Base-by-base conservation (phyloP, 805 yeast species). In the Saccharomycopsis sp. region DNA sequence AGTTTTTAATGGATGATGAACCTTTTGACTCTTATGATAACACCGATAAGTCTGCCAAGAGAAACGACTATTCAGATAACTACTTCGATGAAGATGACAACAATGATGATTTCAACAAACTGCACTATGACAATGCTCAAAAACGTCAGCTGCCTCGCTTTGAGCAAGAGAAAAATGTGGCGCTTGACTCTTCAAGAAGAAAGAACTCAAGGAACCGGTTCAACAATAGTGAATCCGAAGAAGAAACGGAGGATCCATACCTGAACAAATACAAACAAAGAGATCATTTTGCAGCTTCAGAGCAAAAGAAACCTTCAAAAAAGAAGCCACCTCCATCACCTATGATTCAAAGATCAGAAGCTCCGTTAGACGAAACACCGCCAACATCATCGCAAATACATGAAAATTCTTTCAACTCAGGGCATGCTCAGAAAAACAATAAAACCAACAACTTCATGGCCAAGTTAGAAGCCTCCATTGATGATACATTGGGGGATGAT, bases 391-490 rank as follows among this genome's bases (percentile, higher is more conserved):
- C n/a, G n/a, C n/a, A n/a, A 13, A 20, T 20, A 17, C 27, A 26
- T 17, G 29, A 9, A 12, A 29, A 30, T 15, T 9, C 26, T 3
- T 25, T 20, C 8, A 39, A 30, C 16, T 18, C 30, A 10, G 12
- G 27, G 9, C 30, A 23, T 9, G 22, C 39, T 18, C 10, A 29
- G 34, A 39, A 36, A 8, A 30, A 41, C 10, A 10, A 19, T 2
- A 43, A 38, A 33, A 42, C 38, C 22, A 39, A 33, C 26, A 38
- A 42, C n/a, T 42, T 45, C 22, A 45, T 45, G 49, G 45, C 43
- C 2, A 42, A 39, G 23, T 36, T 46, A 19, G 47, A 46, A 30
- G 44, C 46, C 12, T 42, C 49, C 6, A 46, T 46, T 36, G 49
- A 46, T 21, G 47, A 46, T 27, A 29, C 45, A 4, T 27, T 43